Evolutionary conservation across 441 rosid genomes (phyloP), one percentile per base, ranked within the genome.

Genomic region (Bruguiera hainesii): DNA sequence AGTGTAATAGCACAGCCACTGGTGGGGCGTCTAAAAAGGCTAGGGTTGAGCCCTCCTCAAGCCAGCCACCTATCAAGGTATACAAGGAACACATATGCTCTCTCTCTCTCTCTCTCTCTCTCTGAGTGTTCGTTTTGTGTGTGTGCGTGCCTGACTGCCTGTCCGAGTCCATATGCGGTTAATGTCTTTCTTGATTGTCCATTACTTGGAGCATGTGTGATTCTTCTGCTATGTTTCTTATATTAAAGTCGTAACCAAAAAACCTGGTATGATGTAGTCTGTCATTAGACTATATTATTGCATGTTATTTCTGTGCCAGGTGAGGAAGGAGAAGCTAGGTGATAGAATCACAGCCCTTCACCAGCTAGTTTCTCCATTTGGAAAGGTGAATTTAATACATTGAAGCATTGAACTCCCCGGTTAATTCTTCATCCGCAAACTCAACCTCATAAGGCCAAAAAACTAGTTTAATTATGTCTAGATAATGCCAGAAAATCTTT

Each of bases 351-450:
- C 96, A 71, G 83, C 97, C 20, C 94, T 94, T 72, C 97, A 94
- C 85, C 98, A 94, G 80, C 84, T 94, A 26, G 97, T 94, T 78
- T 94, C 98, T 73, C 99, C 99, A 59, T 94, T 94, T 83, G 98
- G 99, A 60, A 91, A 94, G 97, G 99, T 94, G 80, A 78, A 75
- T 35, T n/a, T 49, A 56, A 69, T 59, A 46, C 18, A 30, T 57
- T 51, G 65, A 71, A 51, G 25, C 56, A 10, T 37, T 37, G 48
- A 42, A 11, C 48, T 42, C 1, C 16, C 48, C 48, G 10, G 15
- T 37, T 10, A 37, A 37, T 10, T 37, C 46, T 9, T 37, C 46
- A 37, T 9, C 46, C 46, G 10, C 46, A 42, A 42, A 42, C 18
- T 42, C 48, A 42, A 42, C 18, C 48, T 4, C 18, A 42, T 42